These are phyloP conservation scores for Ceratocystis ficicola DNA, from an alignment of 2,329 filamentous ascomycete species.

Conservation along the genomic window DNA sequence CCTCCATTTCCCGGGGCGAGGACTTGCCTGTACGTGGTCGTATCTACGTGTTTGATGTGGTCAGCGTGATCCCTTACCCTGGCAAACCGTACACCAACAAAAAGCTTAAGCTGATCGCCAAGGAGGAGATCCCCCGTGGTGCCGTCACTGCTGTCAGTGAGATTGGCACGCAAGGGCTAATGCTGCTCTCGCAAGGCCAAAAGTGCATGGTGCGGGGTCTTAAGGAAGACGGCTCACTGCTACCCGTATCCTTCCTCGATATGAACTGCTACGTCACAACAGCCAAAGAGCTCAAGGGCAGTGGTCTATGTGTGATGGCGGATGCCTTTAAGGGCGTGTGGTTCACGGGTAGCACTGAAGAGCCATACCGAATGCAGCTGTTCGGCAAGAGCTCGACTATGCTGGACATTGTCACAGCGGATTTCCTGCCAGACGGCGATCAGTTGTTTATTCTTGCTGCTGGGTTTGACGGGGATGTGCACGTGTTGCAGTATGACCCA, in stretches of 20 bases:
- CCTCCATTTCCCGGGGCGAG: conserved; percentile 75
- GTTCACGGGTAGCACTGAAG: conserved; percentile 93
- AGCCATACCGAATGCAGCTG: conserved; percentile 88
- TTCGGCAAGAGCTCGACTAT: conserved; percentile 76
- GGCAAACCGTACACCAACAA: conserved; percentile 73
- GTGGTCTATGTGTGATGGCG: conserved; percentile 74
- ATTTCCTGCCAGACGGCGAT: conserved; percentile 77
- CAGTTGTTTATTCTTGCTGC: conserved; percentile 71
- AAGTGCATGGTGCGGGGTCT: conserved; percentile 95
- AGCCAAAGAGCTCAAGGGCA: conserved; percentile 70
- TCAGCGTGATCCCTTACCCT: conserved; percentile 81
- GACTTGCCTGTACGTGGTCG: conserved; percentile 76
- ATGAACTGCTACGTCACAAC: conserved; percentile 87
- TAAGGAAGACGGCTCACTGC: conserved; percentile 83
- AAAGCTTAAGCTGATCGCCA: conserved; percentile 72
- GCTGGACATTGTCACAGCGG: conserved; percentile 67
- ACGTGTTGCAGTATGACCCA: conserved; percentile 86
- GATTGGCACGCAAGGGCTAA: conserved; percentile 74
- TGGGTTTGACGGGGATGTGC: conserved; percentile 74
- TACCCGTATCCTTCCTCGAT: conserved; percentile 94
- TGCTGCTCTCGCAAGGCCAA: conserved; percentile 84
- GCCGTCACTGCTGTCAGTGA: conserved; percentile 78
- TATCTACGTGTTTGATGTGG: conserved; percentile 83
- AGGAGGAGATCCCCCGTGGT: conserved; percentile 82
- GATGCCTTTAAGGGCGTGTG: conserved; percentile 90